Percentiles rank a stretch among this genome's conserved stretches.
Conservation (phyloP, 192 early-diverging fungal species). For the Podochytrium sp. region DNA sequence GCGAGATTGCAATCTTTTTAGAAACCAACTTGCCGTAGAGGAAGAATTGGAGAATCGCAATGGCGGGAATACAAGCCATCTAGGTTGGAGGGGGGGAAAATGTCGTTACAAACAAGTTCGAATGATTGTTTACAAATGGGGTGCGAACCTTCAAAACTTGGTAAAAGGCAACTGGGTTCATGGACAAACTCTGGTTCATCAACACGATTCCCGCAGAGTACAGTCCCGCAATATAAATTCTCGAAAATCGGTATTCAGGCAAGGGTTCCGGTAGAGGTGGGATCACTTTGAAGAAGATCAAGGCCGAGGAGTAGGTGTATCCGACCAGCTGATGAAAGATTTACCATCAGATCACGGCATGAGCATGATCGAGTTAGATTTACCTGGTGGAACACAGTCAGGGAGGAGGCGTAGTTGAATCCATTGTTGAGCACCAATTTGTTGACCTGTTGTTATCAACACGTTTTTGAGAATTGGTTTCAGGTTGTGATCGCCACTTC, state of each 20-base stretch:
- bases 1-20: conserved; percentile 4
- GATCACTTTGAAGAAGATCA: conserved; percentile 22
- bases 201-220: conserved; percentile 28
- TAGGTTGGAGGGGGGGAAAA: background rate
- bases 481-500: too few species aligned
- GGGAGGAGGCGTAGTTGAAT: conserved; percentile 12
- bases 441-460: too few species aligned
- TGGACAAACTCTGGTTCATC: conserved; percentile 30
- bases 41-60: conserved; percentile 23
- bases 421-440: conserved; percentile 25
- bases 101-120: too few species aligned
- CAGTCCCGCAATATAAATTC: conserved; percentile 15
- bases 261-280: conserved; percentile 24
- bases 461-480: too few species aligned
- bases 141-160: conserved; percentile 24
- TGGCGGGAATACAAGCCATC: conserved; percentile 31
- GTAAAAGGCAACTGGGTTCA: conserved; percentile 31
- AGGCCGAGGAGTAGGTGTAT: background rate
- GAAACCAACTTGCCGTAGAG: background rate
- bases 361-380: background rate
- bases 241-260: conserved; percentile 1
- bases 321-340: conserved; percentile 6
- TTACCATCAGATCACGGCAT: background rate
- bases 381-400: conserved; percentile 14
- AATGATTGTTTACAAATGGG: too few species aligned